Evolutionary conservation across 106 monocot species (phyloP), one percentile per base, ranked within the genome.

Genomic region (Allium sativum): DNA sequence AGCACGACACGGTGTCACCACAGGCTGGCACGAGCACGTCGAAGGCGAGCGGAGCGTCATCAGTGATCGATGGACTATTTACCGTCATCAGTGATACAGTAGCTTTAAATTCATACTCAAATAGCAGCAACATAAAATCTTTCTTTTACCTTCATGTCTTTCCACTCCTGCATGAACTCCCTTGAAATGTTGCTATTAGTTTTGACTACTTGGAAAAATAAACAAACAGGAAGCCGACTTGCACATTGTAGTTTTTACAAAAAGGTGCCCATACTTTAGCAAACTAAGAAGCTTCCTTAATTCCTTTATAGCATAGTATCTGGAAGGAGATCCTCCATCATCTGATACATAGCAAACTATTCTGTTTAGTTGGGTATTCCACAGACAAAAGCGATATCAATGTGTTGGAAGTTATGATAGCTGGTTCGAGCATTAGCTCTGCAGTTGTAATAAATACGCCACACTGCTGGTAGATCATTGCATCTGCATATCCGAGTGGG

Each of bases 311-410:
- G 89, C 68, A 41, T 65, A 74, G 57, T 56, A 82, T 2, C 84
- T 89, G 61, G 76, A 7, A 6, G 73, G 68, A 40, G 89, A 78
- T 12, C 70, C 66, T 20, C 70, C 84, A 21, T 89, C 89, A 58
- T 89, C 84, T 3, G 89, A 89, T n/a, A 85, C 78, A 61, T 89
- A 89, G 67, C 84, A 79, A 13, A 85, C 79, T n/a, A 85, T 57
- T 52, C 79, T 79, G 15, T 71, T n/a, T 14, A 14, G 51, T 48
- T 6, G 85, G 85, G 44, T 90, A 90, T 14, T 85, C 82, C 6
- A 73, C 71, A 12, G 90, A 71, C 41, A 90, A 44, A 51, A 85
- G 12, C 1, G 90, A 90, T 45, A 90, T 76, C 40, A 79, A 74
- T 0, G 90, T 90, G 79, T 82, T 82, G 45, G 68, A 71, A 15